Evolutionary conservation across 2,329 filamentous ascomycete genomes (phyloP), one percentile per base, ranked within the genome.

Genomic region (Monosporascus sp.): DNA sequence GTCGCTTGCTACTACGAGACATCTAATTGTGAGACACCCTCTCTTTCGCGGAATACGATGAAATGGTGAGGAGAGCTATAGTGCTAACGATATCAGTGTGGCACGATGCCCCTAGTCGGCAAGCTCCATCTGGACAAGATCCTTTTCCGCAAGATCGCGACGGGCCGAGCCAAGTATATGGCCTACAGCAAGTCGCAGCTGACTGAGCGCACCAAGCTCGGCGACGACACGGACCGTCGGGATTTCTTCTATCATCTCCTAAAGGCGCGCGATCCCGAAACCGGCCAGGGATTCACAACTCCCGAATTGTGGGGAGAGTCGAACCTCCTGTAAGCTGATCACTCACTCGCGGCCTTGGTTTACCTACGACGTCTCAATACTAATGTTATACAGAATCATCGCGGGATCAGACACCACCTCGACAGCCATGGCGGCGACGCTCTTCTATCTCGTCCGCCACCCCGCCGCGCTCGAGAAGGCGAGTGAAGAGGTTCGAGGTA

Each of bases 241-340:
- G 87, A 90, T 65, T 89, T 90, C 73, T 89, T 90, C 72, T 85
- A 88, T 69, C 84, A 89, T 67, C 77, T 90, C 11, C 78, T 90
- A 55, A 85, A 84, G 63, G 86, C 87, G 7, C 80, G 81, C 39
- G 87, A 90, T 59, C 85, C 85, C 14, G 85, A 89, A 64, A 88
- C 85, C 0, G 85, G 85, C 50, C 76, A 80, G 53, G 83, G 83
- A 1, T 85, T 89, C 63, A 79, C 75, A 41, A 84, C 77, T 2
- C 78, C 80, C 0, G 86, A 89, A 63, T 79, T 89, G 24, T 87
- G 85, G 84, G 83, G 79, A 48, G 85, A 89, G 65, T 85, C 84
- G 8, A 88, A 88, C 64, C 70, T 88, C 18, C 76, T 89, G 72
- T 81, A 63, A 68, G 76, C 67, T 1, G 31, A 35, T 4, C 9